Conservation (phyloP, 305 asterid genomes). For the Solanum hybrid region DNA sequence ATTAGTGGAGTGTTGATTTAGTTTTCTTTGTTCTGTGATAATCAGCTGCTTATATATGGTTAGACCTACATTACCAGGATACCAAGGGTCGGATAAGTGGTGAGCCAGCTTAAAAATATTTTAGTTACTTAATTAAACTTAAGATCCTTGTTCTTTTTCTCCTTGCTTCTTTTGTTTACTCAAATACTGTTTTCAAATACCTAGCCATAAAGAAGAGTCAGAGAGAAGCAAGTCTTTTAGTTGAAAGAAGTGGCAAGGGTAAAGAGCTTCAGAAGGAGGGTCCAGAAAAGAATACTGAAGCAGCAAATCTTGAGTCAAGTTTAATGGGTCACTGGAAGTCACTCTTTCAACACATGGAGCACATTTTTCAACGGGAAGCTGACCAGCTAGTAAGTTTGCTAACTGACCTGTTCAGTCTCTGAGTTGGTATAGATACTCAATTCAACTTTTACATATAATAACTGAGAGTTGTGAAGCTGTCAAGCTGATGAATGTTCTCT, state of each 20-base stretch:
- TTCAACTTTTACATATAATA: not conserved
- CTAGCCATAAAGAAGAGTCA: conserved; percentile 60
- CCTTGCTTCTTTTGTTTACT: not conserved
- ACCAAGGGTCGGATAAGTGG: conserved; percentile 65
- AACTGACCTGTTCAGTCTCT: not conserved
- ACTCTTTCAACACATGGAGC: conserved; percentile 64
- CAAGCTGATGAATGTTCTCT: not conserved
- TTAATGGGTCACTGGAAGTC: conserved; percentile 69
- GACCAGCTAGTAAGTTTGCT: conserved; percentile 57
- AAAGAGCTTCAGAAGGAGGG: conserved; percentile 29
- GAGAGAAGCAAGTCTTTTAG: conserved; percentile 64
- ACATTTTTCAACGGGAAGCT: conserved; percentile 46
- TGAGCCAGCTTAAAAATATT: conserved; percentile 13
- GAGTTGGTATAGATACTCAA: not conserved
- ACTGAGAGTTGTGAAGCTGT: not conserved
- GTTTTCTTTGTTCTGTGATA: conserved; percentile 7
- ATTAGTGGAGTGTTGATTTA: conserved; percentile 4
- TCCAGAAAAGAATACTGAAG: conserved; percentile 21
- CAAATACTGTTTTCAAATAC: not conserved
- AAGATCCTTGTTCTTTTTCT: not conserved
- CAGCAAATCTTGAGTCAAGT: conserved; percentile 43
- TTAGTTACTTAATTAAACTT: not conserved
- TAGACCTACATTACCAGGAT: conserved; percentile 83
- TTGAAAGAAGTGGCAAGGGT: conserved; percentile 44
- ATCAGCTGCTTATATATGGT: conserved; percentile 76